Base-by-base conservation (phyloP, 768 basidiomycete genomes). In the Tulasnella sp. region DNA sequence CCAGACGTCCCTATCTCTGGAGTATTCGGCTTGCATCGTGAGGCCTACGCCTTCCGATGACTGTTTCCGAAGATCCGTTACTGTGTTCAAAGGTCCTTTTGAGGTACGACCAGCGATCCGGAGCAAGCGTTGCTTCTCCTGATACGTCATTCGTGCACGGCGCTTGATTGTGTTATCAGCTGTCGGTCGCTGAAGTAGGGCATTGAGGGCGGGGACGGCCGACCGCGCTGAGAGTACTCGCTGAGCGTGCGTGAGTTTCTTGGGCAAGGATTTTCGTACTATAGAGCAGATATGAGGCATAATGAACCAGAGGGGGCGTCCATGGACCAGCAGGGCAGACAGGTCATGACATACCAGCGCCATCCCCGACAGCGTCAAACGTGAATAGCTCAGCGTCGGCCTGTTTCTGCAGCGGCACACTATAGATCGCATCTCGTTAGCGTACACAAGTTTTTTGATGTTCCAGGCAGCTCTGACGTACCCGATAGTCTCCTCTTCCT, bases 171-270 rank as follows among this genome's bases (percentile, higher is more conserved):
- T 31, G 29, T 61, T 59, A 9, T 49, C 49, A 11, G 60, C 17
- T 44, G 2, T 19, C 24, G 49, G 45, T 9, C 72, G 63, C 21
- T 62, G 64, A 2, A 68, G 59, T 15, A 80, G 81, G n/a, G 89
- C 86, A 60, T 78, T 72, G 30, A 93, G 80, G 0, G 92, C 87
- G 12, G 92, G 88, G 11, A 94, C 78, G 4, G 92, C 92, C 1
- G 92, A 93, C 19, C 92, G 84, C 67, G 92, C 82, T 0, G 82
- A 71, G 15, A 96, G 80, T 30, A 94, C 85, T 75, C 86, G 80
- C 80, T 68, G 77, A 82, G 60, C 77, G 75, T 10, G 81, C 80
- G 0, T 83, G 67, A 3, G 54, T 53, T 55, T 63, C 43, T 60
- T 56, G 19, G 62, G 59, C 3, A 60, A 27, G 11, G 72, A 66